A percentile compares a stretch with the other conserved stretches of the same genome.
phyloP scores from a whole-genome alignment of 306 rosid species.

The Castanea sativa region DNA sequence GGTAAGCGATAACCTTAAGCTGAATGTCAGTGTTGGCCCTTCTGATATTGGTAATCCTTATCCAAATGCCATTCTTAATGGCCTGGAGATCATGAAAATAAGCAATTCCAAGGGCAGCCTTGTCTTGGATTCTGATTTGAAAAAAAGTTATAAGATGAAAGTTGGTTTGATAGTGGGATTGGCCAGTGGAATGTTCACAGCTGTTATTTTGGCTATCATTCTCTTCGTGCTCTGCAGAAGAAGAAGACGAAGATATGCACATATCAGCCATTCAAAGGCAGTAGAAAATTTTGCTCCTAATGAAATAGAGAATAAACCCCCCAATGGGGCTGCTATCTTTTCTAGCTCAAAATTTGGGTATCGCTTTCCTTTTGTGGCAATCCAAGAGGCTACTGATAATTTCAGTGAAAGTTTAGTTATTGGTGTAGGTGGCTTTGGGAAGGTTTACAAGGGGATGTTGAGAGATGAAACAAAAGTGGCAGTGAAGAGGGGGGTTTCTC shows the following conservation, averaged over 20 bases:
- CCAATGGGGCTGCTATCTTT: constrained; percentile 19
- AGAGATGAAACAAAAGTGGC: constrained; percentile 60
- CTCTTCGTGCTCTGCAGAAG: constrained; percentile 38
- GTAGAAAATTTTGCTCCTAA: constrained; percentile 17
- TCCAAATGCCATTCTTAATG: constrained; percentile 52
- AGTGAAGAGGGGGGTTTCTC: constrained; percentile 52
- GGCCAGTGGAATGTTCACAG: constrained; percentile 34
- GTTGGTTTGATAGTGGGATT: constrained; percentile 36
- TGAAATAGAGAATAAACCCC: constrained; percentile 16
- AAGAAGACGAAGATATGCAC: constrained; percentile 34
- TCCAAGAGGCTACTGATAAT: constrained; percentile 58
- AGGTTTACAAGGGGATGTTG: constrained; percentile 64
- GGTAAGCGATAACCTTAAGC: constrained; percentile 20
- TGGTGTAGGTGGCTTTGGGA: constrained; percentile 75
- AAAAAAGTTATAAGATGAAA: constrained; percentile 30
- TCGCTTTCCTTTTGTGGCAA: constrained; percentile 42
- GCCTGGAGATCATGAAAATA: constrained; percentile 64
- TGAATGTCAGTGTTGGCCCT: constrained; percentile 55
- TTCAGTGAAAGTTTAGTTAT: constrained; percentile 56
- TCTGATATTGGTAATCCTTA: not conserved
- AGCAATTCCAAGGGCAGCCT: constrained; percentile 46
- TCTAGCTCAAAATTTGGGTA: constrained; percentile 47
- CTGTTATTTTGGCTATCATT: constrained; percentile 24
- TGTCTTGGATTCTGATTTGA: constrained; percentile 21
- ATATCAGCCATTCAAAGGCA: constrained; percentile 31